Evolutionary conservation across 2,329 filamentous ascomycete species (phyloP), one percentile per base, ranked within the genome.

Genomic region (Trichoderma atroviride): DNA sequence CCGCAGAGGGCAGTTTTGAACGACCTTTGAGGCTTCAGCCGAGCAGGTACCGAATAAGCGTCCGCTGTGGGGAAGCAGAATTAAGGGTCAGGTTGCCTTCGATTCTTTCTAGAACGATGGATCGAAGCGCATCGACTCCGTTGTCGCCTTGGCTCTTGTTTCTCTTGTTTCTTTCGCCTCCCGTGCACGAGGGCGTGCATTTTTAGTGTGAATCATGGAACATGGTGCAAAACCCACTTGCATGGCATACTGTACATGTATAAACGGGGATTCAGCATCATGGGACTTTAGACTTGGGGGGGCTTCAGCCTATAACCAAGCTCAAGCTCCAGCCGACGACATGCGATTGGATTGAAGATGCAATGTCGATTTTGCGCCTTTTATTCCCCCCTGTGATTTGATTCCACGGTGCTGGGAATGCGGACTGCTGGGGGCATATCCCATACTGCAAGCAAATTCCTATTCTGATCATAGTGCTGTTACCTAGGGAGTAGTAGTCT

Each of bases 101-200:
- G 40, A 50, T 50, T 50, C 47, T 11, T 69, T 69, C 61, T 58
- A 63, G 67, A 69, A 69, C 22, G 59, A 29, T 52, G 67, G 47
- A 56, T 57, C n/a, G 61, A 69, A 69, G 33, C 16, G 19, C 61
- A n/a, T 22, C 19, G 43, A 22, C 19, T 47, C n/a, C n/a, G n/a
- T 47, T 22, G 5, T 40, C 16, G 37, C 43, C 43, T 47, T 47
- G 5, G 16, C 9, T 52, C 47, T n/a, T 7, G 27, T 13, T 29
- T 56, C 35, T 7, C 13, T n/a, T 50, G 53, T 58, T 58, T 58
- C 57, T 58, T 66, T 58, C 37, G 63, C 35, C 62, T 57, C 52
- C 52, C 43, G 50, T 64, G 50, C 61, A 43, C 16, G 40, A 40
- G 33, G 50, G 33, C 24, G 40, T 31, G 52, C 47, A 11, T 50